Conservation (phyloP, 2,329 filamentous ascomycete species). For the Ilyonectria robusta region DNA sequence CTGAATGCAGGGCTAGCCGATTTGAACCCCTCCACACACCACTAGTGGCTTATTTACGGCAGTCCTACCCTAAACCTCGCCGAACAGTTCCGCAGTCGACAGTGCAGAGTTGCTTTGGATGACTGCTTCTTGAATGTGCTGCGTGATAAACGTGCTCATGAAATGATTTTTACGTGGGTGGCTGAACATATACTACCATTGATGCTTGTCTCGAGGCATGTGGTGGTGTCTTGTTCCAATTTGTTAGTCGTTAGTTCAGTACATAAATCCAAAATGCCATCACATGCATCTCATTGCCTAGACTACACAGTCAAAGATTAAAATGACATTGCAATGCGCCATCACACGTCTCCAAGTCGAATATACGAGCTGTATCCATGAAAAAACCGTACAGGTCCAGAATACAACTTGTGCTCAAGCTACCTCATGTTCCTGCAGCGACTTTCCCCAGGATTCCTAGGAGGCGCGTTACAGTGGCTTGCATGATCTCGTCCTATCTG, state of each 20-base stretch:
- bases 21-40: background rate
- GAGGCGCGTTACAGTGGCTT: constrained; percentile 5
- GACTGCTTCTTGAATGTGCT: background rate
- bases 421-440: constrained; percentile 3
- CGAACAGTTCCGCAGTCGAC: background rate
- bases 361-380: background rate
- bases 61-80: background rate
- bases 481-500: constrained; percentile 11
- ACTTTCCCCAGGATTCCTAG: background rate
- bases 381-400: background rate
- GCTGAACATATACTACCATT: background rate
- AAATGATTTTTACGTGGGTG: background rate
- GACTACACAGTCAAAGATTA: background rate
- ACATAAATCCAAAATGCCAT: too few relatives aligned
- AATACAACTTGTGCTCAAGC: background rate
- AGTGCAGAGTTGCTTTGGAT: background rate
- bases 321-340: background rate
- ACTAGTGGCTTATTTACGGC: background rate
- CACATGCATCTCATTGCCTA: too few relatives aligned
- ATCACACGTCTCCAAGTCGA: background rate
- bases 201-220: too few relatives aligned
- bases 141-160: background rate
- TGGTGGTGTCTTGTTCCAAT: too few relatives aligned
- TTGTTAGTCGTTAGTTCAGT: too few relatives aligned
- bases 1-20: background rate